Base-by-base conservation (phyloP, 768 basidiomycete genomes). In the Lentinula edodes region DNA sequence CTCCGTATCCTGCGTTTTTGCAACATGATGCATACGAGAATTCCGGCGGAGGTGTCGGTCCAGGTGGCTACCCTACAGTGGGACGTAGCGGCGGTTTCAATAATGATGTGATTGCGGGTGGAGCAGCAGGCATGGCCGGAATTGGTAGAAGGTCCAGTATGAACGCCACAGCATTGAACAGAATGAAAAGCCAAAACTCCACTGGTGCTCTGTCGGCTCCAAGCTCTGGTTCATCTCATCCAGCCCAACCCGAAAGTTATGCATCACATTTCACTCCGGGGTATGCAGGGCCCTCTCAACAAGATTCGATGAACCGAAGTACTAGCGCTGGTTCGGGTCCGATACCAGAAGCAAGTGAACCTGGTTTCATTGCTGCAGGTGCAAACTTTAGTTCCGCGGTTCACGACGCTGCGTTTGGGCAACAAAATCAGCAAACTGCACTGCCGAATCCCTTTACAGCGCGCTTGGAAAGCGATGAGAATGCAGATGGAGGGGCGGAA, bases 1-100 rank as follows among this genome's bases (percentile, higher is more conserved):
- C 71, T 4, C 81, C 80, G 23, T 81, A 79, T 63, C 73, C 73
- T 48, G 77, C 80, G 0, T 78, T 79, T 39, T 18, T 60, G 15
- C 50, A 51, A 38, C 50, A 35, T 16, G 59, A 51, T 9, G 58
- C 28, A 51, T 48, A 45, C n/a, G 35, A 60, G 6, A 28, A 15
- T 46, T 39, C 16, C 38, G 59, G 59, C 9, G 45, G 38, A 63
- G 74, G 59, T 32, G 59, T 52, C n/a, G 59, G 50, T 39, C 45
- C 50, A 8, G 59, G 59, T 35, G 59, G 59, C 12, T 46, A 50
- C n/a, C 45, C 45, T 12, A 20, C 34, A 15, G 41, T 46, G 39
- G 48, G 50, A 5, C 48, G 41, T 43, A 39, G 59, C n/a, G 58
- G 42, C 13, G 53, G 53, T 8, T 54, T 39, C 53, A 34, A 43